Conservation (phyloP, 2,329 filamentous ascomycete genomes). For the Fusarium poae region DNA sequence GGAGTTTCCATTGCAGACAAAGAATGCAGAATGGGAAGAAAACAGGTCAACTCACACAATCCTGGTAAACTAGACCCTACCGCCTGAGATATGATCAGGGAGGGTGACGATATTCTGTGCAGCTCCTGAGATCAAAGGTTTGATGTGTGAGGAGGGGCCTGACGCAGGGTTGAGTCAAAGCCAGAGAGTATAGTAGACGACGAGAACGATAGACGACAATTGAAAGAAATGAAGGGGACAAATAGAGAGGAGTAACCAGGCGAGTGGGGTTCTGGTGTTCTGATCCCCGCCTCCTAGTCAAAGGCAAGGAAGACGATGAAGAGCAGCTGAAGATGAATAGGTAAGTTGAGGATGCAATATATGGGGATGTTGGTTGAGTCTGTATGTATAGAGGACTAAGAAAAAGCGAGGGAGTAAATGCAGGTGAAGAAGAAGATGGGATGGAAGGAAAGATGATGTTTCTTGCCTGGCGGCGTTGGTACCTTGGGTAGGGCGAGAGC, state of each 20-base stretch:
- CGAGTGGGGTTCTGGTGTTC: constrained; percentile 41
- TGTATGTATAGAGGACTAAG: background rate
- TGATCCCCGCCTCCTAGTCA: constrained; percentile 40
- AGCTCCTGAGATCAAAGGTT: constrained; percentile 25
- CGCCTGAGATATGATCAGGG: constrained; percentile 32
- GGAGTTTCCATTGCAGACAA: constrained; percentile 9
- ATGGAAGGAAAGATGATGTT: constrained; percentile 20
- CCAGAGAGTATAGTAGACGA: constrained; percentile 4
- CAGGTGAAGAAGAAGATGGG: constrained; percentile 12
- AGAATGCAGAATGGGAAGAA: constrained; percentile 20
- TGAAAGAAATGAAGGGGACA: constrained; percentile 33
- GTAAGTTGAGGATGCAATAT: constrained; percentile 9
- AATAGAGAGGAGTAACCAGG: constrained; percentile 31
- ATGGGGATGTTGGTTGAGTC: constrained; percentile 14
- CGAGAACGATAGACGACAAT: background rate
- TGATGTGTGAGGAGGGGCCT: constrained; percentile 1
- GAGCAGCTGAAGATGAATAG: constrained; percentile 12
- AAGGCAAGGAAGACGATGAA: constrained; percentile 16
- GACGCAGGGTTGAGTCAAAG: constrained; percentile 16
- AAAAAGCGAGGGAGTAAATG: constrained; percentile 14
- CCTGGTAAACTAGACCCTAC: constrained; percentile 27
- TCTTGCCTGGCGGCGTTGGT: constrained; percentile 15
- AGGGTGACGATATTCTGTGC: constrained; percentile 26
- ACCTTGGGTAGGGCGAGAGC: constrained; percentile 21
- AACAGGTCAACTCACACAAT: constrained; percentile 38